Base-by-base conservation (phyloP, 2,329 filamentous ascomycete genomes). In the Epichloe uncinata region DNA sequence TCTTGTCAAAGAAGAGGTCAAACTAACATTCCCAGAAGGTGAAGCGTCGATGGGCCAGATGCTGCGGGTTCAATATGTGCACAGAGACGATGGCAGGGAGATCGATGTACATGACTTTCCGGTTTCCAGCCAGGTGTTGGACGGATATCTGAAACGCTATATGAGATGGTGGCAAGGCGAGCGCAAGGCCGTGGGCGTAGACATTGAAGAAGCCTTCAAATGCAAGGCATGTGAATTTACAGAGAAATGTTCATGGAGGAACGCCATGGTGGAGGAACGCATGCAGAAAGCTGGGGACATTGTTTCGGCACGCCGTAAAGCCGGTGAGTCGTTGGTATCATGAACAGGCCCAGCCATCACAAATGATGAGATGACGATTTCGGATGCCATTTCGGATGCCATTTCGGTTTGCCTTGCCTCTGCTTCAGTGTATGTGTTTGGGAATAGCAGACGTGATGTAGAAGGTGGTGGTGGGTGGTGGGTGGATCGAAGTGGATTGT, bases 121-220 rank as follows among this genome's bases (percentile, higher is more conserved):
- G 0, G 87, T 87, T 60, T 84, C 91, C 50, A 69, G 75, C 0
- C 63, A 71, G 1, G 72, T 72, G 3, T 69, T 96, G 42, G 74
- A 82, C 11, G 66, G 65, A 1, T 94, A 94, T 61, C 63, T 95
- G 3, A 61, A 68, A 0, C 73, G 79, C 3, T 82, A 85, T 55
- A 80, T 96, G 77, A 64, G 73, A n/a, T 96, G 88, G 88, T 97
- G 91, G 91, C 79, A 78, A 34, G 91, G 90, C 1, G 73, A 84
- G 57, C 72, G 90, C 15, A 68, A 76, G 46, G 80, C 89, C 0
- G 73, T 74, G 7, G 91, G 91, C 0, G 90, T 96, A 3, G 74
- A 79, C 6, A 75, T 94, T 6, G 83, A 90, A 60, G 90, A 96
- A 57, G 86, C 87, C 0, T 95, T 84, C 67, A 97, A 96, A 64